These are phyloP conservation scores for Phytophthora pisi DNA, from an alignment of 352 stramenopile species.

Conservation along the genomic window DNA sequence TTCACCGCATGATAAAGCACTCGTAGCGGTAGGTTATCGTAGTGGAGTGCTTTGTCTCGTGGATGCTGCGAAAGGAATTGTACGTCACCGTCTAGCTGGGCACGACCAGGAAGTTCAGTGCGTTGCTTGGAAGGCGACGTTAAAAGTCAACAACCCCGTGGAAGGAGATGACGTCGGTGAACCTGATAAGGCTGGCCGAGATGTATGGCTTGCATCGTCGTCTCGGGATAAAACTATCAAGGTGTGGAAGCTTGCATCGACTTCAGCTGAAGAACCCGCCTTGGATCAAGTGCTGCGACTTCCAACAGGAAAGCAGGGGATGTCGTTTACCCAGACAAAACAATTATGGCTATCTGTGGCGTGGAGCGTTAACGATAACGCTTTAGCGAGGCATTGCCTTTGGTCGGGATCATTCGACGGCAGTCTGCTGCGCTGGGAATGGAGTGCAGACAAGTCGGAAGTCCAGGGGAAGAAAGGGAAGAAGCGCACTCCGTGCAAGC, in stretches of 20 bases:
- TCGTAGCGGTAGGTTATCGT: constrained; percentile 74
- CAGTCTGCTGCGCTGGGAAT: constrained; percentile 69
- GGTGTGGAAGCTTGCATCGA: constrained; percentile 45
- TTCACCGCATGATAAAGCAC: constrained; percentile 49
- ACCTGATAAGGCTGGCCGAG: neutral
- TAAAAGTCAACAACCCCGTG: too few relatives aligned
- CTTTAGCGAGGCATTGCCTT: constrained; percentile 35
- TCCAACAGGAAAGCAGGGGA: constrained; percentile 66
- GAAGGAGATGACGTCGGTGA: neutral
- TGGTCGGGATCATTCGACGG: constrained; percentile 80
- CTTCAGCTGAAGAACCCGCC: constrained; percentile 11
- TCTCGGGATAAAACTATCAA: constrained; percentile 78
- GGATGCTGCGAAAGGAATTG: constrained; percentile 35
- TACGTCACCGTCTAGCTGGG: constrained; percentile 55
- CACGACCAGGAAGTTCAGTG: constrained; percentile 81
- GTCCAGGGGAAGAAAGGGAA: constrained; percentile 22
- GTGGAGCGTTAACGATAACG: constrained; percentile 41
- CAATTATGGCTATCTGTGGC: constrained; percentile 77
- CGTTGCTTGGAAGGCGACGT: constrained; percentile 44
- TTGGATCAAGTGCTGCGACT: constrained; percentile 48
- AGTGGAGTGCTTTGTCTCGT: constrained; percentile 73
- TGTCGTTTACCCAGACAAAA: constrained; percentile 69
- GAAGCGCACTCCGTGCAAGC: constrained; percentile 37
- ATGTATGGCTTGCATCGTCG: constrained; percentile 59
- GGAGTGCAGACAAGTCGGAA: constrained; percentile 24